Evolutionary conservation across 164 flowering plant species (phyloP), one percentile per base, ranked within the genome.

Genomic region (Aristolochia fimbriata): DNA sequence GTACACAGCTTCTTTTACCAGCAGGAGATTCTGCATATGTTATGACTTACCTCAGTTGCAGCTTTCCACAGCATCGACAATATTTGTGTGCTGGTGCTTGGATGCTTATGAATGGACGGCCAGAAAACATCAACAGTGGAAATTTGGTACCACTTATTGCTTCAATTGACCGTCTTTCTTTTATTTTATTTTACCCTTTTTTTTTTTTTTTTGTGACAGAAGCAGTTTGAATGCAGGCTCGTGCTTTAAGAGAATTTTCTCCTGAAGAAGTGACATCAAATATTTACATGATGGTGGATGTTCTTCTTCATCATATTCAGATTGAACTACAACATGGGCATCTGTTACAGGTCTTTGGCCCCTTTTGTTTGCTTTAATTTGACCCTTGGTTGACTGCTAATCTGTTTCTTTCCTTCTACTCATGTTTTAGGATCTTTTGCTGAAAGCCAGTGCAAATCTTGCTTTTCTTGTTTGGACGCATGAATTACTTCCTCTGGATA

Each of bases 191-290:
- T 6, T 15, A 33, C 27, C 23, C 8, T 47, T 13, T 27, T 16
- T 47, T 13, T 27, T 47, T 48, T 58, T 51, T 19, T 52, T 23
- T 19, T 15, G 20, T 30, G 33, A 30, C 43, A 25, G 46, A 17
- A 7, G 15, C 43, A 53, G 31, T 63, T 50, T 64, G 27, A 46
- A 48, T 64, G 61, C 75, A 93, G 98, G 92, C 78, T 37, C 87
- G 83, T 63, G 97, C 86, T 50, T 62, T 93, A 74, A 80, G 92
- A 69, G 98, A 90, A 55, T 61, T 93, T 77, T 83, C 94, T 49
- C 98, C 99, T 24, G 99, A 93, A 69, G 99, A 90, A 78, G 99
- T 93, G 65, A 93, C 99, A 33, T 74, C 85, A 50, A 93, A 93
- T 74, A 85, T 93, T 57, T 93, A 90, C 70, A 88, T 86, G 15